These are phyloP conservation scores for Begonia masoniana DNA, from an alignment of 306 rosid species.

Conservation along the genomic window DNA sequence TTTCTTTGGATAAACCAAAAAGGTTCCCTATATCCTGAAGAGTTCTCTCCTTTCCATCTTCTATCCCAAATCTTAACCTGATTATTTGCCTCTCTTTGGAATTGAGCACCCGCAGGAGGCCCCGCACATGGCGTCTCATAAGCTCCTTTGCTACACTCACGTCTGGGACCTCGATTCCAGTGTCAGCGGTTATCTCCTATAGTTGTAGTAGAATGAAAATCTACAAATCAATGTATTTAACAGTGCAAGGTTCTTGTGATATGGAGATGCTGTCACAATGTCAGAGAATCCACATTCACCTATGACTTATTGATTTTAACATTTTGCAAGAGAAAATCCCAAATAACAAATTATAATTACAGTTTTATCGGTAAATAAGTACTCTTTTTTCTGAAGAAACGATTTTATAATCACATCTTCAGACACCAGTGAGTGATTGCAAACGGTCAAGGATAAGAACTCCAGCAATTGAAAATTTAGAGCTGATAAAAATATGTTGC, in stretches of 20 bases:
- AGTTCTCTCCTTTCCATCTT: slow-evolving; percentile 49
- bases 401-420: too few species aligned
- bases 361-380: neutral
- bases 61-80: slow-evolving; percentile 73
- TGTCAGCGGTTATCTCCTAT: slow-evolving; percentile 87
- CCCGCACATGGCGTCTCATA: slow-evolving; percentile 66
- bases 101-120: slow-evolving; percentile 41
- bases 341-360: neutral
- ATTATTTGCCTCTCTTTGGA: slow-evolving; percentile 58
- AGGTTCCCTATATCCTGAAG: slow-evolving; percentile 44
- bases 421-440: too few species aligned
- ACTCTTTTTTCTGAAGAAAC: neutral
- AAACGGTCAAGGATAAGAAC: too few species aligned
- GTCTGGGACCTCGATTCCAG: slow-evolving; percentile 48
- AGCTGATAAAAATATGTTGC: too few species aligned
- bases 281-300: too few species aligned
- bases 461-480: too few species aligned
- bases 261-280: too few species aligned
- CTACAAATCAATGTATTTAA: neutral
- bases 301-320: too few species aligned
- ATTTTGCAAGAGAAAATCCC: neutral
- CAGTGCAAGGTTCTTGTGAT: neutral
- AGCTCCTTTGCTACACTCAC: slow-evolving; percentile 47
- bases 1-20: slow-evolving; percentile 60
- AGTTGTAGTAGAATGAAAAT: slow-evolving; percentile 4